These are phyloP conservation scores for Pyronema omphalodes DNA, from an alignment of 495 filamentous ascomycete species.

Conservation along the genomic window DNA sequence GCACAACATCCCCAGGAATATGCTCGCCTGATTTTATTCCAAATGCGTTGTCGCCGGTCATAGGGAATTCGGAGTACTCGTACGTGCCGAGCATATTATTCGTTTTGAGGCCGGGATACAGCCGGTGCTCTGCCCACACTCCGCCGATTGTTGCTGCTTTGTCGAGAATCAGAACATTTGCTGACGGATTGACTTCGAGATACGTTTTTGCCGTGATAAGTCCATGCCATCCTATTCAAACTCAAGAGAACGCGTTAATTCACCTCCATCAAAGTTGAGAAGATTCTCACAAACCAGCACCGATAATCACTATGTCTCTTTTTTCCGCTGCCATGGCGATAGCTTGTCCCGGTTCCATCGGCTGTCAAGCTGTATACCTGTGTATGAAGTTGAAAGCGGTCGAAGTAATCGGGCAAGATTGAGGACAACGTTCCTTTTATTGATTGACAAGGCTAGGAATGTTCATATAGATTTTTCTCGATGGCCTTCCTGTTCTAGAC, in stretches of 20 bases:
- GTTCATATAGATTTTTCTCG: too few species aligned
- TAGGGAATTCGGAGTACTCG: slow-evolving; percentile 56
- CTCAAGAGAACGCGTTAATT: background rate
- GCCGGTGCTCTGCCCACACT: slow-evolving; percentile 44
- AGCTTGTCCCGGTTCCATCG: background rate
- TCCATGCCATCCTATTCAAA: slow-evolving; percentile 35
- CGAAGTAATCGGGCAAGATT: too few species aligned
- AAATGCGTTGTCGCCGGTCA: slow-evolving; percentile 35
- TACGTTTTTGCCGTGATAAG: slow-evolving; percentile 44
- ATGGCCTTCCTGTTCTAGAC: too few species aligned
- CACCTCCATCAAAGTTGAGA: background rate
- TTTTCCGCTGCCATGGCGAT: background rate
- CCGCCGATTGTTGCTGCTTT: slow-evolving; percentile 42
- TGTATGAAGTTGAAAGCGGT: too few species aligned
- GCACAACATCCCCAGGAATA: slow-evolving; percentile 46
- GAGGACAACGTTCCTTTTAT: too few species aligned
- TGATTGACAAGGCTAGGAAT: too few species aligned
- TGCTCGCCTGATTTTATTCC: slow-evolving; percentile 44
- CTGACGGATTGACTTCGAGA: slow-evolving; percentile 34
- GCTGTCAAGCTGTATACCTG: too few species aligned
- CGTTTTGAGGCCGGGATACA: slow-evolving; percentile 50
- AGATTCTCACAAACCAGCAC: slow-evolving; percentile 27
- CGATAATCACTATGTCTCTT: slow-evolving; percentile 29
- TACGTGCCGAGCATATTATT: slow-evolving; percentile 46
- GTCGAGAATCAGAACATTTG: slow-evolving; percentile 37